Percentiles rank a stretch among this genome's conserved stretches.
These are phyloP conservation scores for Phytophthora agathidicida DNA, from an alignment of 352 stramenopile genomes.

Conservation along the genomic window DNA sequence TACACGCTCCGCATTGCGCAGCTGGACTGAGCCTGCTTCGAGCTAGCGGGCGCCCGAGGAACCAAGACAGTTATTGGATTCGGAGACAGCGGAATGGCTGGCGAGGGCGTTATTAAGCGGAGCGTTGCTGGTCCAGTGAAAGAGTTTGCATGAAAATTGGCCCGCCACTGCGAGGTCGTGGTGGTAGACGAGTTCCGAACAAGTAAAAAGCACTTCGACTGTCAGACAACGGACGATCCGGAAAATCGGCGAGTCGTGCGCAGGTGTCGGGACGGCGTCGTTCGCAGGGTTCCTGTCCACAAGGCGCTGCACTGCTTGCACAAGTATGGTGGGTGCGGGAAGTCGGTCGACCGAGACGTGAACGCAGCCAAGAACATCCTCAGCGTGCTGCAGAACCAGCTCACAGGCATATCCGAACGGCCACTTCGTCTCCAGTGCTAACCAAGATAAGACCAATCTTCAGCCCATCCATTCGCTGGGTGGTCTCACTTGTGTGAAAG, in stretches of 20 bases:
- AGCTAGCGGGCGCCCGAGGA: not conserved
- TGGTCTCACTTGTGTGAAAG: too few relatives aligned
- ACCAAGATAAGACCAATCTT: too few relatives aligned
- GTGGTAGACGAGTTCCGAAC: slow-evolving; percentile 10
- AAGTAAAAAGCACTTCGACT: slow-evolving; percentile 10
- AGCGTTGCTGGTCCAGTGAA: not conserved
- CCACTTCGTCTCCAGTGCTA: too few relatives aligned
- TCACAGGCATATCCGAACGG: too few relatives aligned
- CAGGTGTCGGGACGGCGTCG: not conserved
- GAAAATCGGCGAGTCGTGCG: slow-evolving; percentile 2
- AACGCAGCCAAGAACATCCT: too few relatives aligned
- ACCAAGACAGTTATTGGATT: not conserved
- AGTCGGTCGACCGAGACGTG: not conserved
- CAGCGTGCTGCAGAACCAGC: too few relatives aligned
- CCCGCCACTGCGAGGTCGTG: slow-evolving; percentile 5
- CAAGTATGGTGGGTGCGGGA: slow-evolving; percentile 7
- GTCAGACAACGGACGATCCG: not conserved
- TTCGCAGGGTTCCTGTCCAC: not conserved
- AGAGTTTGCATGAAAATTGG: slow-evolving; percentile 4
- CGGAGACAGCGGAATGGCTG: slow-evolving; percentile 2
- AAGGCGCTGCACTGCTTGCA: slow-evolving; percentile 10
- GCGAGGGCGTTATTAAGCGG: not conserved
- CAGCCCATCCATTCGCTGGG: too few relatives aligned
- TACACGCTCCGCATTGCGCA: not conserved
- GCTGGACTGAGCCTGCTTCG: not conserved